Conservation (phyloP, 2,329 filamentous ascomycete species). For the Talaromyces sp. region DNA sequence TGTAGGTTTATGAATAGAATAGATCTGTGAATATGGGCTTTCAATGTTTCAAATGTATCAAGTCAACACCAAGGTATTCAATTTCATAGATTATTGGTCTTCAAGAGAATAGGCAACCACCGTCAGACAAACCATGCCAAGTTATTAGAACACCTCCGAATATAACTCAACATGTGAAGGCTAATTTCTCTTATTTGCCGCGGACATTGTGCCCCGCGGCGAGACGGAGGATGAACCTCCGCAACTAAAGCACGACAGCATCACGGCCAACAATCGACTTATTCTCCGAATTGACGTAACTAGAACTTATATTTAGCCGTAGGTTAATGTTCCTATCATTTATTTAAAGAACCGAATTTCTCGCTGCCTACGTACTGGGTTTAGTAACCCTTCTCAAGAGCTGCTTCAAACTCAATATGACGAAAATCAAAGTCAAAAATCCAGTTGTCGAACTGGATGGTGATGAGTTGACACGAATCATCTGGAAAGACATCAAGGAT, state of each 20-base stretch:
- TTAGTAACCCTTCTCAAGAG: neutral
- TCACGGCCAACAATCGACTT: neutral
- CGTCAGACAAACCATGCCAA: neutral
- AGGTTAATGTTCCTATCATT: neutral
- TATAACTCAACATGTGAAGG: too few relatives aligned
- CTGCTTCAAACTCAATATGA: neutral
- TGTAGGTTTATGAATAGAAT: neutral
- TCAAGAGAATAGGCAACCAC: neutral
- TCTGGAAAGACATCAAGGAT: slow-evolving; percentile 99
- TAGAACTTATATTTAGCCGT: neutral
- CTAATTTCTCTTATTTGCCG: too few relatives aligned
- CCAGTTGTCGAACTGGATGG: slow-evolving; percentile 3
- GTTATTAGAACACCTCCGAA: too few relatives aligned
- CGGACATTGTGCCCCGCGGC: neutral
- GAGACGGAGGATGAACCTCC: neutral
- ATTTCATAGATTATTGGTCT: neutral
- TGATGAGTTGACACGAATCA: slow-evolving; percentile 85
- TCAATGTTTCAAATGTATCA: too few relatives aligned
- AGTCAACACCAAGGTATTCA: neutral
- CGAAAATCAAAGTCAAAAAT: neutral
- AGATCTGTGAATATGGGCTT: neutral
- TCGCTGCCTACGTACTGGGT: neutral
- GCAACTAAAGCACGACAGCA: neutral
- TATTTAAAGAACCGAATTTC: neutral
- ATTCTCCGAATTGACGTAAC: neutral